Evolutionary conservation across 78 protist species (phyloP), one percentile per base, ranked within the genome.

Genomic region (Dictyostelium intermedium): DNA sequence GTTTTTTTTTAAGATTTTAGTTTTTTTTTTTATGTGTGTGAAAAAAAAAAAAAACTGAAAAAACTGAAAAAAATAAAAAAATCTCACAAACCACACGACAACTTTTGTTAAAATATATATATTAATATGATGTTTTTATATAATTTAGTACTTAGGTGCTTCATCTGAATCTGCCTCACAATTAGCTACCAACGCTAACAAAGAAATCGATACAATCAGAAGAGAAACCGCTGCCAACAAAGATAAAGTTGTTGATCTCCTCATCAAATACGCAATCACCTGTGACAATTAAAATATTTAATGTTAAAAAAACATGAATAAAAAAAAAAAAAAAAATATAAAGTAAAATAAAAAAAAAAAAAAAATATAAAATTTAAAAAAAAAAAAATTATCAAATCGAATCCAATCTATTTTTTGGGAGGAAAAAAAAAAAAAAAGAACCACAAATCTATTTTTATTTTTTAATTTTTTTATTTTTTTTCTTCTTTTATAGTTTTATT

Each of bases 201-300:
- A 63, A 78, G 92, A 87, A 41, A 87, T 87, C 18, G 92, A 76
- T 18, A n/a, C 32, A 9, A 78, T 87, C 79, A 81, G 92, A 60
- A 87, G 1, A 11, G 66, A 50, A 70, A 78, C 92, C n/a, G 80
- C 85, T 11, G 66, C 61, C 80, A 76, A 87, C 85, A 87, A 87
- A 35, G 80, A 53, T 7, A 23, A 18, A 20, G 92, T 87, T 78
- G 92, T 87, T 25, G 92, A 87, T 20, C 72, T 87, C 60, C 85
- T 87, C n/a, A 27, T 87, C 39, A 76, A 87, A 78, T 78, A 53
- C 69, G 82, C 92, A 78, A 53, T 27, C 50, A 50, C 92, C 63
- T 45, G 74, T 43, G 92, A 87, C 79, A 32, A 32, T 70, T 32
- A 70, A 25, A 70, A 70, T 32, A 30, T 27, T n/a, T 8, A n/a